Conservation (phyloP, 208 protist genomes). For the Acanthamoeba lenticulata region DNA sequence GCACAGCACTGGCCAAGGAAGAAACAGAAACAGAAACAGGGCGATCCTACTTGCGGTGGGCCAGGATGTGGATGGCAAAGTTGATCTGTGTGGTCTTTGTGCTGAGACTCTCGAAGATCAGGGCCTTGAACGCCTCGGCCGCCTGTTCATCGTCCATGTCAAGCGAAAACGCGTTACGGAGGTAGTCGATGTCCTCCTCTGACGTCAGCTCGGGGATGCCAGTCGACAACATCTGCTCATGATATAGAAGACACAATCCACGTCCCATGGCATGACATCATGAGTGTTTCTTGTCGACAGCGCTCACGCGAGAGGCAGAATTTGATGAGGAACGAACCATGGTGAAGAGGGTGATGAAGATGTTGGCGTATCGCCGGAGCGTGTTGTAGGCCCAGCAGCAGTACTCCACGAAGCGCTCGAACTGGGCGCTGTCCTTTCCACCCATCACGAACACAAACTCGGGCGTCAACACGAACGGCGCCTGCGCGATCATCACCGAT, state of each 20-base stretch:
- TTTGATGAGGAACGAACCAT: conserved; percentile 76
- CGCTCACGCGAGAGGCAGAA: conserved; percentile 78
- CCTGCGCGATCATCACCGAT: conserved; percentile 82
- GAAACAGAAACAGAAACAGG: no score
- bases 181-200: conserved; percentile 77
- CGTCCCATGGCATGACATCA: conserved; percentile 76
- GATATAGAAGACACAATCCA: not conserved
- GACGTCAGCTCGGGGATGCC: conserved; percentile 85
- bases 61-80: conserved; percentile 86
- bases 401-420: conserved; percentile 80
- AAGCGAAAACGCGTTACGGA: conserved; percentile 72
- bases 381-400: conserved; percentile 84
- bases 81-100: conserved; percentile 86
- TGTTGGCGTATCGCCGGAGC: conserved; percentile 79
- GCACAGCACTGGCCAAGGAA: no score
- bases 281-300: conserved; percentile 80
- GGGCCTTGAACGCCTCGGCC: conserved; percentile 70
- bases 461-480: conserved; percentile 90
- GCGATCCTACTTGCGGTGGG: conserved; percentile 71
- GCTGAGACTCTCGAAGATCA: conserved; percentile 81
- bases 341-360: conserved; percentile 89
- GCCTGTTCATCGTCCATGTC: conserved; percentile 72
- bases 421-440: conserved; percentile 74
- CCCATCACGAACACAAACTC: conserved; percentile 89
- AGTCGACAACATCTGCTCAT: conserved; percentile 78